phyloP scores from a whole-genome alignment of 371 early-diverging fungal species.

The Smittium culicis region DNA sequence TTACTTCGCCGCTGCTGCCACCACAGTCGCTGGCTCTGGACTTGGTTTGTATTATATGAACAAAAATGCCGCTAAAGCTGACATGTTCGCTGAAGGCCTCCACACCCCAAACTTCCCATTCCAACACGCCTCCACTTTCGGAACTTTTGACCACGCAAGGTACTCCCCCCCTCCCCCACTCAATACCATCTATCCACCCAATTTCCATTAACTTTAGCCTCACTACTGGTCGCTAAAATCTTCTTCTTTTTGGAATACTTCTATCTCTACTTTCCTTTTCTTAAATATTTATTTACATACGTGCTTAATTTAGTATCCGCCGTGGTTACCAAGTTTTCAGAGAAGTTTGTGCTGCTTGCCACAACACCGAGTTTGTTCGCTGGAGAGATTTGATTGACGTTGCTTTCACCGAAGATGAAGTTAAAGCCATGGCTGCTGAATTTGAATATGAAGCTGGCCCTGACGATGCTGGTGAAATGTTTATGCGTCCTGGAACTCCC shows the following conservation, averaged over 20 bases:
- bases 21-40: constrained; percentile 26
- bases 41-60: constrained; percentile 22
- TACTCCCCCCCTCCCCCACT: no score
- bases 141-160: constrained; percentile 89
- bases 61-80: constrained; percentile 27
- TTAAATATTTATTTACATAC: neutral
- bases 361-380: constrained; percentile 82
- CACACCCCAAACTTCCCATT: constrained; percentile 82
- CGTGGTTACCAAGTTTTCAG: constrained; percentile 97
- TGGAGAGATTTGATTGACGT: constrained; percentile 91
- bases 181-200: no score
- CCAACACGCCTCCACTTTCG: constrained; percentile 63
- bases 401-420: constrained; percentile 82
- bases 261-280: neutral
- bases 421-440: constrained; percentile 87
- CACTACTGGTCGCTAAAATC: no score
- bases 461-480: constrained; percentile 85
- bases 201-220: no score
- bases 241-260: no score
- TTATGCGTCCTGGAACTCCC: constrained; percentile 87
- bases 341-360: constrained; percentile 95
- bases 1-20: constrained; percentile 18
- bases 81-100: constrained; percentile 77
- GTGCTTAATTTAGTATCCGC: constrained; percentile 49
- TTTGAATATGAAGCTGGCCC: constrained; percentile 87